Evolutionary conservation across 805 yeast genomes (phyloP), one percentile per base, ranked within the genome.

Genomic region (Pichia phayaonensis): DNA sequence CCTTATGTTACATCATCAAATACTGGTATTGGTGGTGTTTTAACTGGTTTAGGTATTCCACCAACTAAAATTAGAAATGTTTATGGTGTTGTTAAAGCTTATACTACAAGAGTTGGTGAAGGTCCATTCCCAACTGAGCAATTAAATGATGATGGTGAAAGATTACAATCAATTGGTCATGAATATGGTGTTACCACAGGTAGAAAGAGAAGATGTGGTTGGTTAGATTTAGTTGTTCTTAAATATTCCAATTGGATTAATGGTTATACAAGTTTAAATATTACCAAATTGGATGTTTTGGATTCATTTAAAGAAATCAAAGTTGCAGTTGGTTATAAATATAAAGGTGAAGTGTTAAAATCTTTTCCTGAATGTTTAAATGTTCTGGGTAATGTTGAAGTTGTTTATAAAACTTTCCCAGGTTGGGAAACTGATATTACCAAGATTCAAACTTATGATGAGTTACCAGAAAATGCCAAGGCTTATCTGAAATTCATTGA

Each of bases 111-210:
- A 72, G 99, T 94, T 50, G 99, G 99, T 62, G 98, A 90, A 66
- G 99, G 99, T 57, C 99, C 99, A 31, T 94, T 94, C 86, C 97
- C 99, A 55, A 84, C 98, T 51, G 99, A 94, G 72, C 98, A 90
- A 68, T 78, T 90, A 66, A 90, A 92, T 68, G 82, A 72, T 38
- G 80, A 74, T 45, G 99, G 99, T 64, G 95, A 86, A 62, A 80
- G 81, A 58, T 76, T 94, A 65, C 99, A 94, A 70, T 71, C 76
- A 42, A 87, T 94, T 56, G 99, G 99, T 63, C 96, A 90, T 52
- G 99, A 94, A 72, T 87, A 67, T 63, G 99, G 99, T 71, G 99
- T 94, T 60, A 94, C 99, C 56, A 94, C 99, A 38, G 99, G 99
- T 59, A 84, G 99, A 74, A 90, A 90, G 79, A 86, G 99, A 76